Evolutionary conservation across 108 stramenopile genomes (phyloP).

Genomic region (Stephanodiscus triporus): DNA sequence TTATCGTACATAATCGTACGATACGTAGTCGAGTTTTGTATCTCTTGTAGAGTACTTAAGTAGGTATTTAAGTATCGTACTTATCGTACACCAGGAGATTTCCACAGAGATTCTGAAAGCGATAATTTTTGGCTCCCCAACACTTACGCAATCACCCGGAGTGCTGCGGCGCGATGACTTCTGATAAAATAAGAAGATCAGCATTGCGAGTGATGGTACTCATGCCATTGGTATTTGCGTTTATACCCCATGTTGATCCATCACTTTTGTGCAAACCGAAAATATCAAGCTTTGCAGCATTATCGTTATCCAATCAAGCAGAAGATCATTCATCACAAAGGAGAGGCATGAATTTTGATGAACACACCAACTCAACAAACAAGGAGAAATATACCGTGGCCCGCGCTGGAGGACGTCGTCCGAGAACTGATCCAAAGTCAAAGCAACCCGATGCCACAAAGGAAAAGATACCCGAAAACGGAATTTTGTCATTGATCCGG

Average conservation of each 20-base stretch:
- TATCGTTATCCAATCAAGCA: slow-evolving; percentile 1
- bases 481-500: slow-evolving; percentile 11
- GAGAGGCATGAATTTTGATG: neutral
- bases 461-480: neutral
- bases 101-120: too few relatives aligned
- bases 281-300: neutral
- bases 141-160: too few relatives aligned
- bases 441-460: neutral
- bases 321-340: neutral
- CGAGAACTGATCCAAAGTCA: slow-evolving; percentile 3
- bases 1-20: too few relatives aligned
- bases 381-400: slow-evolving; percentile 14
- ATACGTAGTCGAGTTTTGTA: too few relatives aligned
- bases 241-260: neutral
- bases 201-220: slow-evolving; percentile 15
- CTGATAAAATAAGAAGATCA: neutral
- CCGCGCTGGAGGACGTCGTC: slow-evolving; percentile 34
- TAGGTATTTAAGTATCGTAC: too few relatives aligned
- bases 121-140: too few relatives aligned
- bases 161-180: too few relatives aligned
- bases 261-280: neutral
- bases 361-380: neutral
- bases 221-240: slow-evolving; percentile 1
- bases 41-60: too few relatives aligned
- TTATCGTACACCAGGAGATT: too few relatives aligned